These are phyloP conservation scores for Phytophthora syringae DNA, from an alignment of 352 stramenopile species.

Conservation along the genomic window DNA sequence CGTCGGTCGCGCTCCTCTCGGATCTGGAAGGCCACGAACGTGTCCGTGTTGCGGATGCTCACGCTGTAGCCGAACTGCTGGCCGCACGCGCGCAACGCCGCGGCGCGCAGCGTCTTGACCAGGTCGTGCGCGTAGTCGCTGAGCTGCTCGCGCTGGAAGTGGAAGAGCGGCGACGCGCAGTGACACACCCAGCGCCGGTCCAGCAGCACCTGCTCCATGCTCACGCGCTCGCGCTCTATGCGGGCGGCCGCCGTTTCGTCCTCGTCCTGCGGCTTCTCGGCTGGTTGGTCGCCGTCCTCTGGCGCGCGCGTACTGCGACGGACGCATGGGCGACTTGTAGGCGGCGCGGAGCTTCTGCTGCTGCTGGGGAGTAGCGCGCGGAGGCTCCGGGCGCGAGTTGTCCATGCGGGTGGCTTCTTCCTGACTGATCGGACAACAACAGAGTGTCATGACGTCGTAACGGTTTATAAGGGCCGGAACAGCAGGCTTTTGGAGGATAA, in stretches of 20 bases:
- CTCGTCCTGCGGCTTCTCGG: conserved; percentile 1
- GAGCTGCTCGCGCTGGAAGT: conserved; percentile 56
- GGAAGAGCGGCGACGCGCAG: conserved; percentile 69
- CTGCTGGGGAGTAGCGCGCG: conserved; percentile 18
- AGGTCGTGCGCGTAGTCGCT: conserved; percentile 67
- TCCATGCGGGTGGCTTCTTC: conserved; percentile 24
- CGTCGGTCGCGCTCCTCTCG: conserved; percentile 50
- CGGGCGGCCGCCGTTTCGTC: conserved; percentile 25
- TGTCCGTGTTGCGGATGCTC: conserved; percentile 57
- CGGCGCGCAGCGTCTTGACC: conserved; percentile 66
- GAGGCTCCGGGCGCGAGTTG: conserved; percentile 17
- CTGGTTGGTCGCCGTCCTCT: conserved; percentile 6
- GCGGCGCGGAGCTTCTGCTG: conserved; percentile 39
- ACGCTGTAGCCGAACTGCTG: conserved; percentile 73
- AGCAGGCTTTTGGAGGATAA: neutral
- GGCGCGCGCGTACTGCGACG: conserved; percentile 41
- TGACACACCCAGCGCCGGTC: conserved; percentile 60
- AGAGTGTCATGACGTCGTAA: conserved; percentile 36
- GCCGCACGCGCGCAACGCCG: conserved; percentile 47
- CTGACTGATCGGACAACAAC: conserved; percentile 24
- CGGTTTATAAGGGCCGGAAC: conserved; percentile 23
- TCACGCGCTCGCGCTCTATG: conserved; percentile 40
- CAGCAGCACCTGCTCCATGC: conserved; percentile 65
- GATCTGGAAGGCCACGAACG: conserved; percentile 67
- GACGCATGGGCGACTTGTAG: conserved; percentile 48